phyloP scores from a whole-genome alignment of 2,329 filamentous ascomycete genomes.

The Aureobasidium vineae region DNA sequence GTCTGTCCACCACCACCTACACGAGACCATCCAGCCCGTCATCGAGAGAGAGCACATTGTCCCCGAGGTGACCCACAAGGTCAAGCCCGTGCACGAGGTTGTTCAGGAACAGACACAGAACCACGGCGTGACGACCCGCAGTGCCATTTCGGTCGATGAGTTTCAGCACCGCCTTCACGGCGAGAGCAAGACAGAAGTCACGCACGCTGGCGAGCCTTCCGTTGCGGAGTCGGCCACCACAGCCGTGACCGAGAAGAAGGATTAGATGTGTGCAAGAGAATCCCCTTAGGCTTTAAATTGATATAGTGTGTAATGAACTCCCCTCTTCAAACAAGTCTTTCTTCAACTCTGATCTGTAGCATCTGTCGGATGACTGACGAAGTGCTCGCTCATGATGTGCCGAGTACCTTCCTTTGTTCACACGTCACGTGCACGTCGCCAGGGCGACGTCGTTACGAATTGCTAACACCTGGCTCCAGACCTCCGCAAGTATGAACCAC shows the following conservation, averaged over 20 bases:
- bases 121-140: constrained; percentile 31
- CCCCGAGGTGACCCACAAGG: constrained; percentile 67
- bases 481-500: too few species aligned
- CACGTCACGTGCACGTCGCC: too few species aligned
- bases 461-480: too few species aligned
- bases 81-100: constrained; percentile 68
- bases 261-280: neutral
- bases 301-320: neutral
- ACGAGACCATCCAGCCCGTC: constrained; percentile 69
- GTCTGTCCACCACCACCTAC: constrained; percentile 64
- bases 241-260: neutral
- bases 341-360: too few species aligned
- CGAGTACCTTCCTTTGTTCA: too few species aligned
- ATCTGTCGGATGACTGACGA: too few species aligned
- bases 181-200: constrained; percentile 13
- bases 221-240: neutral
- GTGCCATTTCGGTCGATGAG: constrained; percentile 33
- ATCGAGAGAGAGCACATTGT: constrained; percentile 66
- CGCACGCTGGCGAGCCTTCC: neutral
- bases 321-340: too few species aligned
- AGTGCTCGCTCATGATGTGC: too few species aligned
- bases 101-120: constrained; percentile 28
- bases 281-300: constrained; percentile 8
- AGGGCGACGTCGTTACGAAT: too few species aligned
- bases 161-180: constrained; percentile 30